Base-by-base conservation (phyloP, 495 filamentous ascomycete species). In the Podospora didyma region DNA sequence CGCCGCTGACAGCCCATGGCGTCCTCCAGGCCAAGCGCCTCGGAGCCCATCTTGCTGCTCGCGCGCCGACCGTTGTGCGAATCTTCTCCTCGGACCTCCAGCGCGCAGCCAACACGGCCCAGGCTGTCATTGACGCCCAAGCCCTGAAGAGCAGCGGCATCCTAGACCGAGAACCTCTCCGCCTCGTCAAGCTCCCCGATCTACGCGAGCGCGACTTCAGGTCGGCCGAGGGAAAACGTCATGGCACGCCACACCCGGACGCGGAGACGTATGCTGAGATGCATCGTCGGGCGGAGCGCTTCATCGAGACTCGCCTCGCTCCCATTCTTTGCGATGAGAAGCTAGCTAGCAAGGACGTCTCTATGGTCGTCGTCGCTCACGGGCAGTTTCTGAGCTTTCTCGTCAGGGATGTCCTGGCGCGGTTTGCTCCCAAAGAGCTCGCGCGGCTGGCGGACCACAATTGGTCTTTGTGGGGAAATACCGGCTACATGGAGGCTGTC, bases 31-130 rank as follows among this genome's bases (percentile, higher is more conserved):
- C 87, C 5, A 78, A 80, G 23, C 77, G 81, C 57, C 76, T 92
- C 1, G 89, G 79, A 35, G 64, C 72, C 16, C 73, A 86, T 63
- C 75, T 95, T 23, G 82, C 79, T 0, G 65, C 68, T 0, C 73
- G 67, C 0, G 69, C 69, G 5, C 63, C 82, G 1, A 59, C 61
- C 20, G 75, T 90, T 57, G 78, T 73, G 14, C 77, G 85, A 46
- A 75, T 95, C 41, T 95, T 90, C 64, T 82, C 89, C n/a, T 96
- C 91, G 14, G 82, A 90, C 62, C 76, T 95, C 19, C 82, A 83
- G 51, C 82, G 91, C 51, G 89, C 92, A 2, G 74, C 74, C 24
- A 80, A 81, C 62, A 96, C 91, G 11, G 89, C 89, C 7, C 74
- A 80, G 58, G 80, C 82, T 2, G 76, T 92, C 44, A 78, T 79